Percentiles rank a stretch among this genome's conserved stretches.
phyloP scores from a whole-genome alignment of 345 rosid genomes.

The Populus euphratica region DNA sequence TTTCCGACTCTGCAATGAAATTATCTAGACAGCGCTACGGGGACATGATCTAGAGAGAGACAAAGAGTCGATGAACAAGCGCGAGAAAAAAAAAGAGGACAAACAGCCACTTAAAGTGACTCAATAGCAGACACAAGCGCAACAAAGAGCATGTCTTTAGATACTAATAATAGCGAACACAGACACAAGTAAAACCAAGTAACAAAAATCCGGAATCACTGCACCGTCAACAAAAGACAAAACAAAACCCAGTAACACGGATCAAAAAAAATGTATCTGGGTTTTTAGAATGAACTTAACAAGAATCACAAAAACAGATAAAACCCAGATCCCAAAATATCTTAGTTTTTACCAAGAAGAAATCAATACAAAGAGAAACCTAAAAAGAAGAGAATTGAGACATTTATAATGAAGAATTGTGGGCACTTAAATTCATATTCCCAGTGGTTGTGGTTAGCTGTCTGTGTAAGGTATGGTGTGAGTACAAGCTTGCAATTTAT shows the following conservation, averaged over 20 bases:
- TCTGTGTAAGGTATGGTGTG: neutral
- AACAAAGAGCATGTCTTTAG: neutral
- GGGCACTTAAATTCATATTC: neutral
- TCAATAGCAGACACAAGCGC: neutral
- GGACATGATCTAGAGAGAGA: neutral
- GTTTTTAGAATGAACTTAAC: neutral
- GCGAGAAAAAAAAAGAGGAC: neutral
- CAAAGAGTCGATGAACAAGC: neutral
- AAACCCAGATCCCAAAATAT: conserved; percentile 23
- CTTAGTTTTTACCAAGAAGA: neutral
- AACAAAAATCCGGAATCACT: neutral
- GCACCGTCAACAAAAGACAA: neutral
- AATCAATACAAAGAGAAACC: neutral
- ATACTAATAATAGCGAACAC: neutral
- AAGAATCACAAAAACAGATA: neutral
- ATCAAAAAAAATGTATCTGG: conserved; percentile 1
- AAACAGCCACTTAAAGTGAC: neutral
- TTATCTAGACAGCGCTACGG: neutral
- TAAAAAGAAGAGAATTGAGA: neutral
- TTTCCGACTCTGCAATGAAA: conserved; percentile 4
- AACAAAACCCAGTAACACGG: neutral
- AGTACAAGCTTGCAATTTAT: neutral
- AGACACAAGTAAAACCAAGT: neutral
- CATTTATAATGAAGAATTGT: neutral
- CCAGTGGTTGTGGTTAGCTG: conserved; percentile 7